Percentiles rank a stretch among this genome's conserved stretches.
phyloP scores from a whole-genome alignment of 495 filamentous ascomycete species.

The Xylona heveae region DNA sequence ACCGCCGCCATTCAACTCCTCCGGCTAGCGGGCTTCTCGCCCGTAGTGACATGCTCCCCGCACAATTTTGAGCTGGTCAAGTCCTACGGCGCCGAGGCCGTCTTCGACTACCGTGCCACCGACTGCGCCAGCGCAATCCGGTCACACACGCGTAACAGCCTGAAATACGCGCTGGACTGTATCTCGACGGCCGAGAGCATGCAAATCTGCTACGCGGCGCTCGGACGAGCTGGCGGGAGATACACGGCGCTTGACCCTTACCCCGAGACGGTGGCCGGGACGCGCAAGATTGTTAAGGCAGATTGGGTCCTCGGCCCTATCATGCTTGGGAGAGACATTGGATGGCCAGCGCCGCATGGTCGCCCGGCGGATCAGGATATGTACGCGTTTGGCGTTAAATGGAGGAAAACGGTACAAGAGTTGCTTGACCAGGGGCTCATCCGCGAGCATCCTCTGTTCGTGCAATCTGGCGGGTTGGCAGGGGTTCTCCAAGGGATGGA shows the following conservation, averaged over 20 bases:
- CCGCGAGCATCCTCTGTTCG: constrained; percentile 24
- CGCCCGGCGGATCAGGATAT: constrained; percentile 11
- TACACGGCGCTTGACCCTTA: constrained; percentile 12
- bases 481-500: constrained; percentile 31
- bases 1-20: constrained; percentile 35
- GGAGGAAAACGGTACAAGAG: constrained; percentile 15
- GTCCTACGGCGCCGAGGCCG: constrained; percentile 25
- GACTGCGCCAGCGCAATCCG: constrained; percentile 8
- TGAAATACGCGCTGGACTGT: constrained; percentile 15
- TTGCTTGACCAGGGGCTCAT: constrained; percentile 27
- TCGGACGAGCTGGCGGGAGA: constrained; percentile 12
- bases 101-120: constrained; percentile 29
- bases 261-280: constrained; percentile 14
- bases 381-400: constrained; percentile 20
- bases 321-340: no score
- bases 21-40: constrained; percentile 19
- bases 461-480: constrained; percentile 24
- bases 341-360: no score
- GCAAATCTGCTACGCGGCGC: constrained; percentile 13
- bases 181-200: constrained; percentile 12
- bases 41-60: constrained; percentile 21
- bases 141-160: constrained; percentile 11
- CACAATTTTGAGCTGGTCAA: constrained; percentile 31
- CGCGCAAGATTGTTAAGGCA: no score
- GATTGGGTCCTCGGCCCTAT: constrained; percentile 12